Base-by-base conservation (phyloP, 208 protist genomes). In the Wallacemonas sp. region DNA sequence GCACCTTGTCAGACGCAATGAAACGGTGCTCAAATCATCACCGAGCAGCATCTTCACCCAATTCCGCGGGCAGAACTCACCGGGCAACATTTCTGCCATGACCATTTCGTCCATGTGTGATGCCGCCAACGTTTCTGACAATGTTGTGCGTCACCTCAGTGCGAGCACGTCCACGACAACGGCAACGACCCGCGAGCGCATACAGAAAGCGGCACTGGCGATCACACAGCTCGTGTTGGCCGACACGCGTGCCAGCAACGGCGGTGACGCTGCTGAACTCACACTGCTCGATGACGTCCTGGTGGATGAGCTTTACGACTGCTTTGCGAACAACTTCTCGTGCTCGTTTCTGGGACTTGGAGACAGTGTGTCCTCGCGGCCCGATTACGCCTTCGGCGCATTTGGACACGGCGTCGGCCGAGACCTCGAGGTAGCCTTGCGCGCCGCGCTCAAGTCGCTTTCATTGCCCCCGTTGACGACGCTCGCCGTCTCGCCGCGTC, bases 151-250 rank as follows among this genome's bases (percentile, higher is more conserved):
- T n/a, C n/a, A n/a, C n/a, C n/a, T n/a, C n/a, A n/a, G n/a, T n/a
- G n/a, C n/a, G n/a, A n/a, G n/a, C n/a, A n/a, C n/a, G n/a, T n/a
- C n/a, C n/a, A n/a, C n/a, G n/a, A n/a, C n/a, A n/a, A n/a, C n/a
- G n/a, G n/a, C n/a, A n/a, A n/a, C n/a, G n/a, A n/a, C n/a, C n/a
- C 47, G 47, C 26, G 47, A 55, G 4, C 52, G 52, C 12, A 41
- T 58, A 6, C 52, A 39, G 4, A 39, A 19, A 30, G 26, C 52
- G 4, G 52, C 32, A 11, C 17, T 58, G n/a, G 52, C 52, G 12
- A 58, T 58, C 32, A 39, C 52, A 21, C 52, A 39, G n/a, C 52
- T 58, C 3, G n/a, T 58, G 6, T 29, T 58, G 9, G 52, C n/a
- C n/a, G n/a, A n/a, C n/a, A n/a, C n/a, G n/a, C n/a, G n/a, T 17